Evolutionary conservation across 163 green algal species (phyloP).

Genomic region (Volvox carteri): DNA sequence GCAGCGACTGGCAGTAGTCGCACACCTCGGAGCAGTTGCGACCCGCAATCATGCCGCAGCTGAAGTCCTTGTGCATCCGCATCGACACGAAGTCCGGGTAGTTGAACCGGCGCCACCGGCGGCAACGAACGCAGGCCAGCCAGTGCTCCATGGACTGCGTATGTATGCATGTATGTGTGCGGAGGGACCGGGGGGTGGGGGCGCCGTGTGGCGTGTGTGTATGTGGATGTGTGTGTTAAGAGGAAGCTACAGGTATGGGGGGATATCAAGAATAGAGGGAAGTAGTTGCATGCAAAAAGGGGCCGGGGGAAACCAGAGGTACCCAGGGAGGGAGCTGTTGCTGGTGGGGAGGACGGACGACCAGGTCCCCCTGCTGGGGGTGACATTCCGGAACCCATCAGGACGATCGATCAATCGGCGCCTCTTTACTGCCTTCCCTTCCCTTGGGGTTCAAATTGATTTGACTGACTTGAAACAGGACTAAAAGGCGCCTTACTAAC

Average conservation of each 20-base stretch:
- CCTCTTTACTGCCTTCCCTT: no score
- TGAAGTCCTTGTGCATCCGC: neutral
- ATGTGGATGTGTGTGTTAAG: neutral
- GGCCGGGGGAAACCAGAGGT: neutral
- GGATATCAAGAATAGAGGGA: neutral
- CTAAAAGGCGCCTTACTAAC: no score
- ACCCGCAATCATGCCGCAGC: neutral
- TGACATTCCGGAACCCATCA: no score
- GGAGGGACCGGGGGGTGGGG: neutral
- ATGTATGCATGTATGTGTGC: no score
- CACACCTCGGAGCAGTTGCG: slow-evolving; percentile 4
- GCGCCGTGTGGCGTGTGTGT: neutral
- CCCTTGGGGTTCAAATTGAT: no score
- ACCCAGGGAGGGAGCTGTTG: no score
- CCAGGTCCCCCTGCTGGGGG: no score
- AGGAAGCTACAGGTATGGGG: neutral
- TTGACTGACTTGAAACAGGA: no score
- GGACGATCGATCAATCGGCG: no score
- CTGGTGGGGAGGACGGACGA: no score
- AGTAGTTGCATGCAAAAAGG: no score
- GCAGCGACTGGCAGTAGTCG: neutral
- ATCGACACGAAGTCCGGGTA: slow-evolving; percentile 28
- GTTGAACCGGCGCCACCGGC: slow-evolving; percentile 27
- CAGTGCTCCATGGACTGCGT: slow-evolving; percentile 36
- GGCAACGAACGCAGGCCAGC: slow-evolving; percentile 31